A percentile compares a stretch with the other conserved stretches of the same genome.
These are phyloP conservation scores for Blastosporella zonata DNA, from an alignment of 1,284 basidiomycete genomes.

Conservation along the genomic window DNA sequence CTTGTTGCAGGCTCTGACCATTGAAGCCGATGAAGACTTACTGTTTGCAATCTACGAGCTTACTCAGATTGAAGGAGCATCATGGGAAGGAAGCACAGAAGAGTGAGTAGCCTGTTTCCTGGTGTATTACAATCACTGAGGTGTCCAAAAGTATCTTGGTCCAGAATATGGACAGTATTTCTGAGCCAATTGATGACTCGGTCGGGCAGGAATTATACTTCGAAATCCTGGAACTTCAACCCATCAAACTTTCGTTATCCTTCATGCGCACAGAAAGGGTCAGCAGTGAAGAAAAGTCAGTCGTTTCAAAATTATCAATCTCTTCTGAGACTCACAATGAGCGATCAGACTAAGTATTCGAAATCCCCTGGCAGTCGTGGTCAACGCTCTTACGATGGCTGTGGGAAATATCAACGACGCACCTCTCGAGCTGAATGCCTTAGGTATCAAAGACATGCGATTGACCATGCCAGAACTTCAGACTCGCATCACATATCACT, in stretches of 20 bases:
- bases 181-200: conserved; percentile 70
- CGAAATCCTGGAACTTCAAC: conserved; percentile 96
- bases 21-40: conserved; percentile 97
- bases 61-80: conserved; percentile 85
- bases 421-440: conserved; percentile 92
- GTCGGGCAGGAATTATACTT: conserved; percentile 88
- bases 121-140: background rate
- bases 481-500: conserved; percentile 87
- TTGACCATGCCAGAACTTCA: conserved; percentile 84
- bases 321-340: conserved; percentile 1
- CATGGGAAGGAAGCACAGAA: conserved; percentile 76
- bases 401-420: conserved; percentile 97
- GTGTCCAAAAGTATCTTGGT: conserved; percentile 68
- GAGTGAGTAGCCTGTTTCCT: conserved; percentile 53
- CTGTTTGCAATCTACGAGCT: conserved; percentile 92
- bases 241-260: conserved; percentile 88
- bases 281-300: conserved; percentile 90
- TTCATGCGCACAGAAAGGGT: conserved; percentile 97
- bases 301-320: conserved; percentile 11
- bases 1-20: conserved; percentile 90
- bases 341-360: conserved; percentile 68
- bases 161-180: conserved; percentile 71
- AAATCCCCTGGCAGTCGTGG: conserved; percentile 90
- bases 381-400: conserved; percentile 96
- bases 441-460: conserved; percentile 94